These are phyloP conservation scores for Kuraishia ogatae DNA, from an alignment of 805 yeast species.

Conservation along the genomic window DNA sequence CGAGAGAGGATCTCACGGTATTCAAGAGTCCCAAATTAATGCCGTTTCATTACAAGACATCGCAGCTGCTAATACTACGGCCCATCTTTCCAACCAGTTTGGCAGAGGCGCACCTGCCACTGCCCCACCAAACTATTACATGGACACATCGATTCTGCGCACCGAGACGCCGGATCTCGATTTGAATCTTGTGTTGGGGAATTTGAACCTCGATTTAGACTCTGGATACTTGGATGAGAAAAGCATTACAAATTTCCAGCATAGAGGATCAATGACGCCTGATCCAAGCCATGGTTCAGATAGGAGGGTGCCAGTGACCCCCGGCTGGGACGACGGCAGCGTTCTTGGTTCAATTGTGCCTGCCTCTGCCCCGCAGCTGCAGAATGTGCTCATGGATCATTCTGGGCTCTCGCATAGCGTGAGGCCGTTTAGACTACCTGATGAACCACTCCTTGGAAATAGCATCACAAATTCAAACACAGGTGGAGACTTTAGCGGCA, in stretches of 20 bases:
- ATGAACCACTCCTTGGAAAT: not conserved
- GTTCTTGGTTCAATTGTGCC: not conserved
- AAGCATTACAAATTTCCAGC: not conserved
- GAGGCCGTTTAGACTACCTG: conserved; percentile 2
- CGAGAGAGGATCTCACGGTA: not conserved
- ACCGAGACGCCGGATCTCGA: conserved; percentile 2
- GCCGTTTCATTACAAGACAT: not conserved
- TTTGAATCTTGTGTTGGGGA: not conserved
- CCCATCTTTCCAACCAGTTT: not conserved
- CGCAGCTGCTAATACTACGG: not conserved
- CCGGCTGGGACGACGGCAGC: not conserved
- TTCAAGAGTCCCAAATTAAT: not conserved
- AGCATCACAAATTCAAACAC: not conserved
- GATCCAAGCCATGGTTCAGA: not conserved
- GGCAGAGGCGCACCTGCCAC: not conserved
- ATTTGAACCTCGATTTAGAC: conserved; percentile 2
- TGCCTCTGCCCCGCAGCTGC: not conserved
- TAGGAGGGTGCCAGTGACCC: not conserved
- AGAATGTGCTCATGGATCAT: not conserved
- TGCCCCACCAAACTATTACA: not conserved
- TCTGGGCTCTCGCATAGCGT: not conserved
- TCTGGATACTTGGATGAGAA: not conserved
- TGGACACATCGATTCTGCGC: not conserved
- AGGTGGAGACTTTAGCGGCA: not conserved
- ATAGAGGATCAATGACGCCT: not conserved